Conservation (phyloP, 305 asterid genomes). For the Fraxinus floribunda region DNA sequence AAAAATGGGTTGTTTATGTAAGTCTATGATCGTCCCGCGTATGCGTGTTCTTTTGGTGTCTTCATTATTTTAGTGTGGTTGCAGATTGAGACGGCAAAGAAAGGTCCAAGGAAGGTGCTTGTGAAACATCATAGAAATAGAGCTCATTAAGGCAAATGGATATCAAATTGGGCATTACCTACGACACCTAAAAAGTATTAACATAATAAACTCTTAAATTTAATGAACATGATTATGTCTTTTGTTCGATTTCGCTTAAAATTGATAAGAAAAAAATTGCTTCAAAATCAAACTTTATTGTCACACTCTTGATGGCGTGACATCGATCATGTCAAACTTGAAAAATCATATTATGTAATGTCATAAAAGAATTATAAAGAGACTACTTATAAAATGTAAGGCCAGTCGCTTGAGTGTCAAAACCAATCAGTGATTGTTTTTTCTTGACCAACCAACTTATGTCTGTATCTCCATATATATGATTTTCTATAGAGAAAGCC, state of each 20-base stretch:
- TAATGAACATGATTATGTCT: background rate
- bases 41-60: constrained; percentile 14
- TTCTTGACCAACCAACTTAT: background rate
- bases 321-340: background rate
- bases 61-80: background rate
- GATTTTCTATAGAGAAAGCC: background rate
- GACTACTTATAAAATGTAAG: background rate
- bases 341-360: too few relatives aligned
- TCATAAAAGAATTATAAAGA: too few relatives aligned
- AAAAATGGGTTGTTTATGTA: background rate
- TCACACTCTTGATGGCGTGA: background rate
- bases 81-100: constrained; percentile 8
- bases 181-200: too few relatives aligned
- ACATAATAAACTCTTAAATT: background rate
- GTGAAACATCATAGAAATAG: constrained; percentile 6
- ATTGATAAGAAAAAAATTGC: too few relatives aligned
- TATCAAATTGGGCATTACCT: constrained; percentile 22
- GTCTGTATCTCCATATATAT: background rate
- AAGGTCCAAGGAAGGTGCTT: constrained; percentile 15
- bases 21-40: background rate
- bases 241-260: background rate
- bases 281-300: background rate
- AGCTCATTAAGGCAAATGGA: constrained; percentile 21
- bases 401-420: too few relatives aligned
- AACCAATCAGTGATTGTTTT: background rate